Evolutionary conservation across 2,329 filamentous ascomycete species (phyloP), one percentile per base, ranked within the genome.

Genomic region (Cytospora piceae): DNA sequence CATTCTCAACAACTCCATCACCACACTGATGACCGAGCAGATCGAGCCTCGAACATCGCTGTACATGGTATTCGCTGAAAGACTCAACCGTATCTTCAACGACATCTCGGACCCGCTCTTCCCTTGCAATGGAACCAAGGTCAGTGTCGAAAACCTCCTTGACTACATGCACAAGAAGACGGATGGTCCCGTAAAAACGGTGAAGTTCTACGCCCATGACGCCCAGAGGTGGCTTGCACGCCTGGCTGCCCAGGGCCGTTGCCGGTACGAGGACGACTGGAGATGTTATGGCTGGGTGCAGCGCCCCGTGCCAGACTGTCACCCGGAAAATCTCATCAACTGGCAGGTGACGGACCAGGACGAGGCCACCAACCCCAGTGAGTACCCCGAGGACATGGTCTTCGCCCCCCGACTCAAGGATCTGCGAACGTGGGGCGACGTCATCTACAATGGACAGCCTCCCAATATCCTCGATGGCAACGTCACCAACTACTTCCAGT

Each of bases 21-120:
- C 72, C 51, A 61, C 65, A 27, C 59, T 46, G n/a, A 72, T 74
- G 68, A 60, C 71, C 29, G 37, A 54, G 52, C 63, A 67, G 49
- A 67, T 70, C n/a, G 66, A 67, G 31, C 69, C 71, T 12, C 71
- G 72, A 54, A 71, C 71, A 20, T 62, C 69, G 22, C 67, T 77
- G 31, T 77, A 74, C 62, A 69, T 70, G 17, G 70, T 73, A 24
- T 79, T 79, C 67, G 72, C 72, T 3, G 68, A 66, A 15, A 71
- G 76, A 17, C 67, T 79, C 56, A 70, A 74, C 69, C 70, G 70
- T 57, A 58, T 77, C 20, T 69, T 79, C 55, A 71, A 76, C 46
- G 74, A 78, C 51, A 65, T 59, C 17, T 70, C 72, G 46, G 69
- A 70, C 2, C 37, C 64, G 4, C 66, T 77, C 14, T 75, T 78